Conservation (phyloP, 495 filamentous ascomycete species). For the Penicillium bialowiezense region DNA sequence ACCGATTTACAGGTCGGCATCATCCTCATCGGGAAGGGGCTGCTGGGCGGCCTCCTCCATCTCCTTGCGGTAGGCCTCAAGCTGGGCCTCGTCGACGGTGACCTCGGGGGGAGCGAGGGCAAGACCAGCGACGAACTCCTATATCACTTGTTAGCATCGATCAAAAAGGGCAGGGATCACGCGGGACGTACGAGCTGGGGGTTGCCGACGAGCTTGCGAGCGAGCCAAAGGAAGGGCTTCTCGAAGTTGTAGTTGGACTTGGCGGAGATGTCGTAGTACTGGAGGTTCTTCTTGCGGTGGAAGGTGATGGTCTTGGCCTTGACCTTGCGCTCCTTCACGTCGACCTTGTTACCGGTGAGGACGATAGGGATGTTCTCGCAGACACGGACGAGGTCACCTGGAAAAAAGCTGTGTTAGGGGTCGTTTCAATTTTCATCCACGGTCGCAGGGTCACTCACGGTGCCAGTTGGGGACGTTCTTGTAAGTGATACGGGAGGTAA, state of each 20-base stretch:
- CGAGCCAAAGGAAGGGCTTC: conserved; percentile 99
- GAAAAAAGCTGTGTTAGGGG: conserved; percentile 9
- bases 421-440: not conserved
- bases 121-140: conserved; percentile 97
- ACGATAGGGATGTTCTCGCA: conserved; percentile 99
- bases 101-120: conserved; percentile 94
- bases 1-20: conserved; percentile 64
- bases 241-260: conserved; percentile 99
- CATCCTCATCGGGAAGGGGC: conserved; percentile 96
- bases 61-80: conserved; percentile 81
- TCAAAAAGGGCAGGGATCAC: not conserved
- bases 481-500: conserved; percentile 99
- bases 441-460: conserved; percentile 62
- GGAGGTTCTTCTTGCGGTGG: conserved; percentile 99
- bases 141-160: conserved; percentile 15
- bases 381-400: conserved; percentile 97
- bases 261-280: conserved; percentile 99
- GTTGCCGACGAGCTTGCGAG: conserved; percentile 97
- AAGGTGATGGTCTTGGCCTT: conserved; percentile 99
- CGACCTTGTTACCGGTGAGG: conserved; percentile 98
- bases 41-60: conserved; percentile 76
- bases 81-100: conserved; percentile 75
- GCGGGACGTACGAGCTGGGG: conserved; percentile 66
- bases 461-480: conserved; percentile 99
- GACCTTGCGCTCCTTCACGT: conserved; percentile 99